These are phyloP conservation scores for Postia placenta DNA, from an alignment of 768 basidiomycete species.

Conservation along the genomic window DNA sequence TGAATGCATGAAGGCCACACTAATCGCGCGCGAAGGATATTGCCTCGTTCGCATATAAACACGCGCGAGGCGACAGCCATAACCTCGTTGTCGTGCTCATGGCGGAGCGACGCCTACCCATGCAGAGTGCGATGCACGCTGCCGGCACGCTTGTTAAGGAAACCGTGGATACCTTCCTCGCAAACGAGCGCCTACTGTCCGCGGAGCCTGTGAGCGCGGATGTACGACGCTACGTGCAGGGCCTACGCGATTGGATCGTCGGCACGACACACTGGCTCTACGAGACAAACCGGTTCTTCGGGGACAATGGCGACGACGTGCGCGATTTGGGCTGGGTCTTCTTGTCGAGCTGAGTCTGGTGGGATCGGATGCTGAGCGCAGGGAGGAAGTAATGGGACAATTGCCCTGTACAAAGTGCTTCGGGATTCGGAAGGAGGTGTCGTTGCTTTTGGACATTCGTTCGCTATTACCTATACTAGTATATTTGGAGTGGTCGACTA, in stretches of 20 bases:
- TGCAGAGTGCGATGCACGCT: slow-evolving; percentile 45
- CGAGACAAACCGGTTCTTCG: slow-evolving; percentile 57
- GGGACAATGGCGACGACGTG: slow-evolving; percentile 50
- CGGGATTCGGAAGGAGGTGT: too few species aligned
- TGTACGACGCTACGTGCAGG: slow-evolving; percentile 36
- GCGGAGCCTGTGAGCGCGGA: slow-evolving; percentile 19
- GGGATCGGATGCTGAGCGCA: too few species aligned
- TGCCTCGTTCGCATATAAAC: slow-evolving; percentile 45
- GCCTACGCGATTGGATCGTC: slow-evolving; percentile 48
- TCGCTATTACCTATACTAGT: too few species aligned
- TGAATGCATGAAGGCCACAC: too few species aligned
- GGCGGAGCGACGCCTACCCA: slow-evolving; percentile 33
- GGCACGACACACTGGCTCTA: slow-evolving; percentile 63
- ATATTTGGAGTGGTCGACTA: too few species aligned
- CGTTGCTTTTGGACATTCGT: too few species aligned
- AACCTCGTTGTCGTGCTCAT: slow-evolving; percentile 50
- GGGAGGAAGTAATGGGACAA: too few species aligned
- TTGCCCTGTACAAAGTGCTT: too few species aligned
- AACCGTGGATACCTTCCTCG: slow-evolving; percentile 30
- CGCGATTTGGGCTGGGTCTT: slow-evolving; percentile 61
- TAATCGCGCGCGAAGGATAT: slow-evolving; percentile 41
- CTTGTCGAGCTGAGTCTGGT: too few species aligned
- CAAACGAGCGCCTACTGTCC: slow-evolving; percentile 9
- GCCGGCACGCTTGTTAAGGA: slow-evolving; percentile 34
- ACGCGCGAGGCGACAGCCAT: slow-evolving; percentile 27